Percentiles rank a stretch among this genome's conserved stretches.
Evolutionary conservation across 257 asterid genomes (phyloP).

Genomic region (Sherardia arvensis): DNA sequence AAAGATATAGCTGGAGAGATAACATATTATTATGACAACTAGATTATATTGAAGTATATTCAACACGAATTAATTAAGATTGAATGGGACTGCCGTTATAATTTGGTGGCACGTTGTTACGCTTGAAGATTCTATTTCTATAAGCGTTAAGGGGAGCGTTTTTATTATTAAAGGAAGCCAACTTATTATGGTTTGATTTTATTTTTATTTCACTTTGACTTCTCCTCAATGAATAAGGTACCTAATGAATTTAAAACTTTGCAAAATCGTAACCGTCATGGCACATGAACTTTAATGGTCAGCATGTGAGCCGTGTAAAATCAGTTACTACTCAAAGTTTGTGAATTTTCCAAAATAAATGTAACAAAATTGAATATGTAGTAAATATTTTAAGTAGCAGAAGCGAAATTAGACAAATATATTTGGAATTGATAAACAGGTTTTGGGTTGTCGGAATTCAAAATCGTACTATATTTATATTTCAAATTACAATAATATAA

Average conservation of each 20-base stretch:
- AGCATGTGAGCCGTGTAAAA: neutral
- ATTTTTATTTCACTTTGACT: neutral
- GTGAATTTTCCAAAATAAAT: too few species aligned
- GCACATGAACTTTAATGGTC: neutral
- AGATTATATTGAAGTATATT: too few species aligned
- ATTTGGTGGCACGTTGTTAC: neutral
- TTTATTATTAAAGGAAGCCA: neutral
- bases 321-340: neutral
- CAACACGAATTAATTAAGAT: neutral
- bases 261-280: neutral
- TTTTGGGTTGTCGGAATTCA: too few species aligned
- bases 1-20: neutral
- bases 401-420: too few species aligned
- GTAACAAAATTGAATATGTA: too few species aligned
- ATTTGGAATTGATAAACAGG: too few species aligned
- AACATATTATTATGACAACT: neutral
- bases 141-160: neutral
- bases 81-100: neutral
- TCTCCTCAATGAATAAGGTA: neutral
- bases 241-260: neutral
- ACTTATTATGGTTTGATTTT: neutral
- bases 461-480: too few species aligned
- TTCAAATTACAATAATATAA: too few species aligned
- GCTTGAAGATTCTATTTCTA: neutral
- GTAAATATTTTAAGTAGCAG: too few species aligned